Conservation (phyloP, 805 yeast genomes). For the Starmerella gropengiesseri region DNA sequence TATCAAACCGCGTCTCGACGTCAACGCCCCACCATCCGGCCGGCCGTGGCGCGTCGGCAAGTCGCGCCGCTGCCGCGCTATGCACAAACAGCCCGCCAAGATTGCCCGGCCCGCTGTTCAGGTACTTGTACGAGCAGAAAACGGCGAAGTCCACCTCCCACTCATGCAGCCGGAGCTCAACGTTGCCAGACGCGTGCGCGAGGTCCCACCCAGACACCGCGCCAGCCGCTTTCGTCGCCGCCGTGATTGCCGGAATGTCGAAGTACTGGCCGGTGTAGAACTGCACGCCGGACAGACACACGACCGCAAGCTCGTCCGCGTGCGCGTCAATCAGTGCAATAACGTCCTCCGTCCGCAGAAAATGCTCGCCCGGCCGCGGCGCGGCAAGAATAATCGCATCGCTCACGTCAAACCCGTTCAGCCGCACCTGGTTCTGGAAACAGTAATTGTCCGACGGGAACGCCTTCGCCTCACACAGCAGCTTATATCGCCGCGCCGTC, state of each 20-base stretch:
- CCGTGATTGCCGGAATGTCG: constrained; percentile 62
- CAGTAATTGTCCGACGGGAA: constrained; percentile 92
- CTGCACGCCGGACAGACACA: constrained; percentile 80
- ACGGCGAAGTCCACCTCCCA: constrained; percentile 91
- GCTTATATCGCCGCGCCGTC: constrained; percentile 44
- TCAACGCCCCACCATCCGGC: constrained; percentile 99
- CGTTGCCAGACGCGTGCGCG: constrained; percentile 92
- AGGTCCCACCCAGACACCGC: constrained; percentile 75
- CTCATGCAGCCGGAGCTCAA: constrained; percentile 61
- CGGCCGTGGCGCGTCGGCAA: constrained; percentile 44
- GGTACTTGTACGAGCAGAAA: constrained; percentile 87
- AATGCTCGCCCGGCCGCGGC: constrained; percentile 49
- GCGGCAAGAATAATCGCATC: constrained; percentile 52
- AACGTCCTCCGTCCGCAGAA: constrained; percentile 54
- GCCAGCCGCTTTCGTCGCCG: constrained; percentile 43
- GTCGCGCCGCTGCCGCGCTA: constrained; percentile 29
- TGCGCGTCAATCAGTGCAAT: constrained; percentile 43
- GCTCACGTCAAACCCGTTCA: constrained; percentile 45
- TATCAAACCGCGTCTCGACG: constrained; percentile 55
- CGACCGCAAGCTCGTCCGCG: constrained; percentile 54
- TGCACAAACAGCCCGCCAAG: constrained; percentile 80
- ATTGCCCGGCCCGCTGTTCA: constrained; percentile 89
- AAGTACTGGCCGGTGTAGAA: constrained; percentile 86
- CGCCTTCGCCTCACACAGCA: constrained; percentile 74
- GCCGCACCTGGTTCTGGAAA: constrained; percentile 55